Evolutionary conservation across 257 asterid genomes (phyloP).

Genomic region (Ajuga chamaepitys): DNA sequence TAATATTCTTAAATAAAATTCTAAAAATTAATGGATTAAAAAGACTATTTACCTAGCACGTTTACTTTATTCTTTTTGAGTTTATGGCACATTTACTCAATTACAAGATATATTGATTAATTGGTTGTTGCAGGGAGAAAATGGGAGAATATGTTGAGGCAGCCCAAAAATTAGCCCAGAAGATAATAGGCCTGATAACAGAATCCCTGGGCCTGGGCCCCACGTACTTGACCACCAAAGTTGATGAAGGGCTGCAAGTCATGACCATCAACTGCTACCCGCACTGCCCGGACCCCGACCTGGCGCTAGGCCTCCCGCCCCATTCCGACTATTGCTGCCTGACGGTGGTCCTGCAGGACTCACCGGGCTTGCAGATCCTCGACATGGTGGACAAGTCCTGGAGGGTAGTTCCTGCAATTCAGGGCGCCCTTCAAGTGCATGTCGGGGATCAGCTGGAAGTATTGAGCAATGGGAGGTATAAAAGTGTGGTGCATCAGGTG

Average conservation of each 20-base stretch:
- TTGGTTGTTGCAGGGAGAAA: constrained; percentile 20
- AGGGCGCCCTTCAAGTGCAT: constrained; percentile 27
- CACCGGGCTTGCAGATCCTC: constrained; percentile 27
- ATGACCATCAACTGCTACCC: constrained; percentile 41
- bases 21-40: too few species aligned
- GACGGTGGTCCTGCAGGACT: constrained; percentile 31
- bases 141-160: constrained; percentile 39
- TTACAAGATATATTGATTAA: background rate
- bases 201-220: constrained; percentile 45
- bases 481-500: constrained; percentile 31
- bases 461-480: constrained; percentile 39
- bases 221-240: constrained; percentile 15
- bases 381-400: constrained; percentile 13
- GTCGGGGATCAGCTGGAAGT: constrained; percentile 53
- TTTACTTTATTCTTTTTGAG: too few species aligned
- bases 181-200: constrained; percentile 25
- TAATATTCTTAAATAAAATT: too few species aligned
- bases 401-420: constrained; percentile 22
- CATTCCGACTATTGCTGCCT: constrained; percentile 45
- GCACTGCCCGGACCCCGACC: constrained; percentile 29
- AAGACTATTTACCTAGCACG: too few species aligned
- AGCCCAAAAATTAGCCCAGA: constrained; percentile 20
- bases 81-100: too few species aligned
- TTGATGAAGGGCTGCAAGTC: constrained; percentile 37
- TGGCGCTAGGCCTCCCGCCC: constrained; percentile 43